phyloP scores from a whole-genome alignment of 768 basidiomycete species.

The Trichaptum fuscoviolaceum region DNA sequence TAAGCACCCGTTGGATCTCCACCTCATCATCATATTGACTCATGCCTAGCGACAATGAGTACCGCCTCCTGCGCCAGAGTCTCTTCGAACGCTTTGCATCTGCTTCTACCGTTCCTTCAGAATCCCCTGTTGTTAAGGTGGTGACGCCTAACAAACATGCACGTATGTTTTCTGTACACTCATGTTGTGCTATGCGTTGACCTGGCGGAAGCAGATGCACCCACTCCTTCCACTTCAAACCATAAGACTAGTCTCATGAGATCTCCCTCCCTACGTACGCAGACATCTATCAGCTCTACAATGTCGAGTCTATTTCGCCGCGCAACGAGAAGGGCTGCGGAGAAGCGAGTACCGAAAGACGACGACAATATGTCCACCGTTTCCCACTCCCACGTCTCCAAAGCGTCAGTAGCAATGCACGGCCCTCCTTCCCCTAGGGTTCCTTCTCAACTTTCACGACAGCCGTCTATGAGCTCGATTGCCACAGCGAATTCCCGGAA shows the following conservation, averaged over 20 bases:
- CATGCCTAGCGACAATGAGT: conserved; percentile 69
- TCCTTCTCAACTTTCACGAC: conserved; percentile 14
- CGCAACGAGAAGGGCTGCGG: conserved; percentile 28
- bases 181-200: conserved; percentile 4
- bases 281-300: conserved; percentile 45
- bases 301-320: conserved; percentile 49
- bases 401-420: conserved; percentile 23
- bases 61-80: conserved; percentile 76
- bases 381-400: conserved; percentile 8
- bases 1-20: conserved; percentile 25
- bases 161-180: conserved; percentile 9
- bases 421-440: conserved; percentile 11
- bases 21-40: conserved; percentile 8
- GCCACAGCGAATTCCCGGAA: conserved; percentile 29
- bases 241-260: conserved; percentile 30
- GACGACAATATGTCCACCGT: conserved; percentile 17
- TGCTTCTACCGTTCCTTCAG: conserved; percentile 52
- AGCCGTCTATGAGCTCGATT: conserved; percentile 32
- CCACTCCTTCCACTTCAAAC: conserved; percentile 21
- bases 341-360: conserved; percentile 13
- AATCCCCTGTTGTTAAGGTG: conserved; percentile 46
- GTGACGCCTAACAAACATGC: conserved; percentile 7
- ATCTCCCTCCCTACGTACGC: conserved; percentile 49
- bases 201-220: conserved; percentile 12
- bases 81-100: conserved; percentile 75